Evolutionary conservation across 2,329 filamentous ascomycete genomes (phyloP), one percentile per base, ranked within the genome.

Genomic region (Thielaviopsis cerberus): DNA sequence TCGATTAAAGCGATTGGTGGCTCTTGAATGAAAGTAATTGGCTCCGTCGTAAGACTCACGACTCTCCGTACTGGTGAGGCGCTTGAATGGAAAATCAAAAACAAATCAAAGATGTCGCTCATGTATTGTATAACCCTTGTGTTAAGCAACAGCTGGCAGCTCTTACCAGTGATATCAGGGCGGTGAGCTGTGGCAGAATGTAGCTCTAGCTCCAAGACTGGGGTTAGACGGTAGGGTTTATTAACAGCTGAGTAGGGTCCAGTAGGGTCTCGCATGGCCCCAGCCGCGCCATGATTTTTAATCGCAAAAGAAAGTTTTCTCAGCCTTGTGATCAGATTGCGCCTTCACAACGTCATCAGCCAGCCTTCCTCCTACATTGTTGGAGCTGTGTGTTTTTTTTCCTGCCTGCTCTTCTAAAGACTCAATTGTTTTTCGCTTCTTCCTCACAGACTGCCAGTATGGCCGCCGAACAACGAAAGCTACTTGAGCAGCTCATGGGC

Each of bases 381-480:
- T 23, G 15, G 15, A 3, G n/a, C 27, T 27, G 20, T 26, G 3
- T 13, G n/a, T n/a, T n/a, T n/a, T n/a, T n/a, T n/a, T n/a, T n/a
- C n/a, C n/a, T n/a, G n/a, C n/a, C n/a, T n/a, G n/a, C n/a, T n/a
- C n/a, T n/a, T n/a, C n/a, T n/a, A n/a, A n/a, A n/a, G n/a, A n/a
- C n/a, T n/a, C 13, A 1, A 24, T 15, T 20, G 11, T 3, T 6
- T 45, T 22, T 4, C 7, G 24, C n/a, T n/a, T 7, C 25, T 34
- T 15, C 20, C 26, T 17, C 41, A 20, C 24, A 22, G 24, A 22
- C 34, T 48, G 15, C 53, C 61, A 72, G 54, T 64, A 95, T 97
- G 91, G 91, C 91, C 59, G 90, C 91, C 64, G 92, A 98, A 82
- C 91, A 96, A 74, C 83, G 92, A 69, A 94, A 94, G 81, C 85